phyloP scores from a whole-genome alignment of 2,329 filamentous ascomycete genomes.

The Coniella vitis region DNA sequence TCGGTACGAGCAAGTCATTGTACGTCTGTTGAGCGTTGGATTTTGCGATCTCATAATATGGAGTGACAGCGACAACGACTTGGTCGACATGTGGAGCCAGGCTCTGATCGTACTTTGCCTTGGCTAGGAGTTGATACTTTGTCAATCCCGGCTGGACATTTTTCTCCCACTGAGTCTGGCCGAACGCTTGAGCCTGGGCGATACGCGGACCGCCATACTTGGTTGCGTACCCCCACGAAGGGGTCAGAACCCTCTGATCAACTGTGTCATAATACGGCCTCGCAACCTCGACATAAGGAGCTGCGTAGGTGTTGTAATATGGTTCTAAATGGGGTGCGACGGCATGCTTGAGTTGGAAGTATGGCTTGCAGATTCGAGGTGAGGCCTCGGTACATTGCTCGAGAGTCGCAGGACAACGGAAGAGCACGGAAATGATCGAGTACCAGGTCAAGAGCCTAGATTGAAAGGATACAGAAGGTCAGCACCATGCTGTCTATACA shows the following conservation, averaged over 20 bases:
- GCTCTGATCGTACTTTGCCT: slow-evolving; percentile 60
- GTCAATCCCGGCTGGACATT: slow-evolving; percentile 68
- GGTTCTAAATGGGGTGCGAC: slow-evolving; percentile 71
- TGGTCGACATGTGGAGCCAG: slow-evolving; percentile 69
- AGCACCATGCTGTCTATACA: not conserved
- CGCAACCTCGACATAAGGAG: slow-evolving; percentile 70
- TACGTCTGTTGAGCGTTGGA: slow-evolving; percentile 62
- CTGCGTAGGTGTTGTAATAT: slow-evolving; percentile 79
- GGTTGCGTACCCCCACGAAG: slow-evolving; percentile 58
- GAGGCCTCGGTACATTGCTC: slow-evolving; percentile 62
- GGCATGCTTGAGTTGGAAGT: slow-evolving; percentile 57
- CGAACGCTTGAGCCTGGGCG: slow-evolving; percentile 59
- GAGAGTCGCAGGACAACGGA: slow-evolving; percentile 71
- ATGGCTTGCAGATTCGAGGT: slow-evolving; percentile 76
- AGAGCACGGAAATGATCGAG: slow-evolving; percentile 68
- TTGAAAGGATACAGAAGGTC: not conserved
- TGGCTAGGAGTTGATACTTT: slow-evolving; percentile 54
- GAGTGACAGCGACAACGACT: slow-evolving; percentile 49
- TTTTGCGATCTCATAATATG: slow-evolving; percentile 65
- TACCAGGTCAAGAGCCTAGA: slow-evolving; percentile 78
- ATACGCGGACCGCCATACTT: slow-evolving; percentile 71
- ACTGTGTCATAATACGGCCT: slow-evolving; percentile 66
- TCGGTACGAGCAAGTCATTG: slow-evolving; percentile 65
- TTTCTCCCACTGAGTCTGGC: slow-evolving; percentile 69
- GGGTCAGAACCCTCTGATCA: slow-evolving; percentile 60